Conservation (phyloP, 1,139 yeast genomes). For the Hemisphaericaspora subhashii region DNA sequence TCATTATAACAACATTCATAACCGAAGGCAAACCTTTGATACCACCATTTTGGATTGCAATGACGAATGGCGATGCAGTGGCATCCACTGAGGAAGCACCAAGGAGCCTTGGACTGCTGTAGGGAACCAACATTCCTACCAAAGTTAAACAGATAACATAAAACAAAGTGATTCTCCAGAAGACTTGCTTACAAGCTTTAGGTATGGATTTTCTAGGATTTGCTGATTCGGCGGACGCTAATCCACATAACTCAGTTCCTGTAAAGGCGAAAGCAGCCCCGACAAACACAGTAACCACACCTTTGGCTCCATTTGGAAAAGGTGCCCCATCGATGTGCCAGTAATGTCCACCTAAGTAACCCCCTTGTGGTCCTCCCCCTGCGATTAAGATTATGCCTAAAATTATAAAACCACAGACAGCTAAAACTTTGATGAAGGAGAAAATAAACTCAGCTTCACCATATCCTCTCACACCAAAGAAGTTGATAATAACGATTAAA, state of each 20-base stretch:
- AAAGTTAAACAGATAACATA: conserved; percentile 45
- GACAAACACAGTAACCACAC: conserved; percentile 47
- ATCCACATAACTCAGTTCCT: conserved; percentile 49
- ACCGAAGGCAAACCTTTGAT: conserved; percentile 46
- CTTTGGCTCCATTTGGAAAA: conserved; percentile 64
- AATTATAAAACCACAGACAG: conserved; percentile 66
- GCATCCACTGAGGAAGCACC: conserved; percentile 40
- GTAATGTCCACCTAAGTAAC: conserved; percentile 56
- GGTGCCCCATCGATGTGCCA: conserved; percentile 63
- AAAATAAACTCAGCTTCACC: conserved; percentile 72
- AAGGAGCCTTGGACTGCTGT: conserved; percentile 28
- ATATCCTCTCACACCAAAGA: conserved; percentile 66
- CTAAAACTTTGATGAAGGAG: conserved; percentile 59
- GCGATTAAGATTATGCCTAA: conserved; percentile 68
- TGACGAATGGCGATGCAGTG: conserved; percentile 50
- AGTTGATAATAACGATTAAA: conserved; percentile 54
- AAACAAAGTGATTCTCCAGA: conserved; percentile 48
- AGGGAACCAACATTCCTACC: conserved; percentile 47
- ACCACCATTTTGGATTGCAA: conserved; percentile 44
- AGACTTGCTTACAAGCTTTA: conserved; percentile 47
- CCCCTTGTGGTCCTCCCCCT: conserved; percentile 57
- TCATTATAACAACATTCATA: conserved; percentile 48
- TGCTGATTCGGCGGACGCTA: conserved; percentile 44
- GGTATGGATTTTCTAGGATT: conserved; percentile 45
- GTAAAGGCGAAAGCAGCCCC: conserved; percentile 50